Base-by-base conservation (phyloP, 2,329 filamentous ascomycete genomes). In the Ophiosphaerella herpotricha region DNA sequence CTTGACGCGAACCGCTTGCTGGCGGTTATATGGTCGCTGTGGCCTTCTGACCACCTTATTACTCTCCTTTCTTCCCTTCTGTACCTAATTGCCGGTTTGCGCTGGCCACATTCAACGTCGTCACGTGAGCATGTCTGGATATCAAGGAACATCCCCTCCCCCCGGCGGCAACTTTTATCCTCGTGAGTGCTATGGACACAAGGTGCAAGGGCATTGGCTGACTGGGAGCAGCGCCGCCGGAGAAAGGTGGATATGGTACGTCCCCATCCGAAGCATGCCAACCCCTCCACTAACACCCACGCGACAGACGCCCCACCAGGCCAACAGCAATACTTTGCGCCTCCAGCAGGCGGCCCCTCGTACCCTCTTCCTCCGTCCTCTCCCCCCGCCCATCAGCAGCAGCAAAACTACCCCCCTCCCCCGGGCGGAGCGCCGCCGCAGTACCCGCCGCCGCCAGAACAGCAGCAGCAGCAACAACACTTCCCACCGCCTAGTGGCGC, bases 321-420 rank as follows among this genome's bases (percentile, higher is more conserved):
- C 18, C 66, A 71, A 50, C 70, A 72, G 52, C 70, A 73, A 44
- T 70, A 71, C 57, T 76, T 71, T 49, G 59, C 72, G 18, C 73
- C 73, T 46, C 75, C 74, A 16, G 58, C 68, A 21, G 63, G 61
- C 14, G 58, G 60, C 50, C 65, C 62, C 43, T 55, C 67, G 43
- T 73, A 72, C 58, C 67, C 67, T 44, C 70, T 67, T 7, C 74
- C 74, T 14, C 69, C 72, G 2, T 52, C 64, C 16, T 66, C 60
- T 37, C 64, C 67, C 26, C 67, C 70, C 29, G 58, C 61, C 33
- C 66, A 64, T 21, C 58, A 48, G 32, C 58, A 59, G 45, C 58
- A 64, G 35, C 62, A 67, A 36, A 55, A 68, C 39, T 70, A 72
- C 21, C 67, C 67, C n/a, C 69, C 69, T 34, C 70, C 69, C 8